Evolutionary conservation across 257 asterid species (phyloP).

Genomic region (Rauvolfia tetraphylla): DNA sequence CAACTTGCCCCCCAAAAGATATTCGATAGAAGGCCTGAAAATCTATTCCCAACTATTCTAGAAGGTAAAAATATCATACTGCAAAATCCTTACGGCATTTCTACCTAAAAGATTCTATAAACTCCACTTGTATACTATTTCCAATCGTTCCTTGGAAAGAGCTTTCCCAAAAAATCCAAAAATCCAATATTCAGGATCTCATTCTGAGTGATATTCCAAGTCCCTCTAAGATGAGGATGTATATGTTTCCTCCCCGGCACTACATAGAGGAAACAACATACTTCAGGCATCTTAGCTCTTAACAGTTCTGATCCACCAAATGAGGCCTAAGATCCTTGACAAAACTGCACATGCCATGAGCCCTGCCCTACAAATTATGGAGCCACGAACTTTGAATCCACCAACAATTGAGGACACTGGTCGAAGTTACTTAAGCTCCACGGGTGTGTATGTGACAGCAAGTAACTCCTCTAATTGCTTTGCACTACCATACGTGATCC

Average conservation of each 20-base stretch:
- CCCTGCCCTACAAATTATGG: background rate
- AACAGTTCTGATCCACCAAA: background rate
- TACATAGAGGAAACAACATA: background rate
- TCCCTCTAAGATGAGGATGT: background rate
- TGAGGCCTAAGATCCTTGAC: background rate
- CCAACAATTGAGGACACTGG: too few species aligned
- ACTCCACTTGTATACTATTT: background rate
- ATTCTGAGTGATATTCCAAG: background rate
- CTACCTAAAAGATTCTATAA: background rate
- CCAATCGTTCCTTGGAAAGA: background rate
- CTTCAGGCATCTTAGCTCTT: background rate
- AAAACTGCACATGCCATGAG: background rate
- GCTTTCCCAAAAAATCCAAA: background rate
- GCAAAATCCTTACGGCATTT: background rate
- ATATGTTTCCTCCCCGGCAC: background rate
- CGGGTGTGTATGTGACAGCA: background rate
- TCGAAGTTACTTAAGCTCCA: background rate
- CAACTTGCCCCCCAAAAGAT: slow-evolving; percentile 8
- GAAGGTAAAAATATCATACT: background rate
- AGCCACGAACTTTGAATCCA: background rate
- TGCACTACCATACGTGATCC: background rate
- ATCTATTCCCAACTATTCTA: background rate
- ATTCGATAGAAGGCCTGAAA: background rate
- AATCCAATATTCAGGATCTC: background rate
- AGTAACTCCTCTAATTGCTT: background rate